phyloP scores from a whole-genome alignment of 768 basidiomycete species.

The Dacryopinax primogenitus region DNA sequence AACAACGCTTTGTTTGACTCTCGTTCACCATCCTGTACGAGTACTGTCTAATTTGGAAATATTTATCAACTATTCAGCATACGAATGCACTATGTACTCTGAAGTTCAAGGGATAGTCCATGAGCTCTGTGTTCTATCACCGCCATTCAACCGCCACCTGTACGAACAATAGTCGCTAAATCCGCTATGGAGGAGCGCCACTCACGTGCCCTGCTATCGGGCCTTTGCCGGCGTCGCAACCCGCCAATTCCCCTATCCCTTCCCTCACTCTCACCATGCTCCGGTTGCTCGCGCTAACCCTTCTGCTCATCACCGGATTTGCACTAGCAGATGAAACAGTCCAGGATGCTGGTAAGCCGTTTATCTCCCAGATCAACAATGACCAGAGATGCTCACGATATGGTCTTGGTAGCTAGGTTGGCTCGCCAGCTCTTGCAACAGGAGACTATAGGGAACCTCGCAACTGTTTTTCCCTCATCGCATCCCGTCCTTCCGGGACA shows the following conservation, averaged over 20 bases:
- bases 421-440: conserved; percentile 34
- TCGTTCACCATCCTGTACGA: too few species aligned
- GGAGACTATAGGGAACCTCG: conserved; percentile 37
- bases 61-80: too few species aligned
- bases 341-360: conserved; percentile 35
- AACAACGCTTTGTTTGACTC: too few species aligned
- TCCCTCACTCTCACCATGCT: not conserved
- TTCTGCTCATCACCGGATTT: not conserved
- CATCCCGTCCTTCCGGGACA: conserved; percentile 26
- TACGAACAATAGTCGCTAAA: not conserved
- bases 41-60: too few species aligned
- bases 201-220: not conserved
- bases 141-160: too few species aligned
- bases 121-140: too few species aligned
- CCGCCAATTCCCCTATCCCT: not conserved
- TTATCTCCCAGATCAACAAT: not conserved
- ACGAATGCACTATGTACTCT: too few species aligned
- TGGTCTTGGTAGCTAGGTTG: conserved; percentile 29
- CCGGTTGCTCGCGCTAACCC: not conserved
- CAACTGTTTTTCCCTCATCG: conserved; percentile 34
- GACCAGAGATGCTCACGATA: not conserved
- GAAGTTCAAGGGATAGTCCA: too few species aligned
- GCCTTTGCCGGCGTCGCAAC: not conserved
- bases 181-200: not conserved
- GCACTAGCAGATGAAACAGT: conserved; percentile 31